phyloP scores from a whole-genome alignment of 169 alveolate genomes.

The Eimeria falciformis region DNA sequence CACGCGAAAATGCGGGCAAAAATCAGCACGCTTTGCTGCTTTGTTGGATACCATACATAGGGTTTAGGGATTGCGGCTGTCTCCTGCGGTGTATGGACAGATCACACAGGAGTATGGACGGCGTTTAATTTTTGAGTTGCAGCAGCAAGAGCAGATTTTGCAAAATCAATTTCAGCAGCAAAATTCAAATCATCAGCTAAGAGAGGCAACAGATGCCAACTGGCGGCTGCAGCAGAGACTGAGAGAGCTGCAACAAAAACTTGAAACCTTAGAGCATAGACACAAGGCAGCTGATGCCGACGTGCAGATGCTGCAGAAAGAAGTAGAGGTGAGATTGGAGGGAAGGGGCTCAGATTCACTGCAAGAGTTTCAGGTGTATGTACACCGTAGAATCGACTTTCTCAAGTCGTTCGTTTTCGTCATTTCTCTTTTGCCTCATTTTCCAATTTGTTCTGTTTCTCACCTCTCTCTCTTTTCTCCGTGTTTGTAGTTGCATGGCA shows the following conservation, averaged over 20 bases:
- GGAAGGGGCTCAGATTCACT: too few species aligned
- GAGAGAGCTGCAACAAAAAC: conserved; percentile 30
- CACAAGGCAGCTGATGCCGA: neutral
- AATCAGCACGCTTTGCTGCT: neutral
- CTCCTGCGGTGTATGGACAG: neutral
- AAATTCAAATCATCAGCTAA: neutral
- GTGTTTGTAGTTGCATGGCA: too few species aligned
- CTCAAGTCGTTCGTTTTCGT: too few species aligned
- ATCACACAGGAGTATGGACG: conserved; percentile 44
- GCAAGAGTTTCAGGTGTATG: too few species aligned
- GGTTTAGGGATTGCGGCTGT: neutral
- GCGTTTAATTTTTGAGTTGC: conserved; percentile 50
- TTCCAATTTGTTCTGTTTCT: too few species aligned
- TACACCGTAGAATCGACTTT: too few species aligned
- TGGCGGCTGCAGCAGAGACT: conserved; percentile 28
- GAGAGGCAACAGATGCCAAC: neutral
- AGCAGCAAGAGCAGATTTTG: conserved; percentile 43
- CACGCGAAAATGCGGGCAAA: neutral
- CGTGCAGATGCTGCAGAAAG: neutral
- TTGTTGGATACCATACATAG: neutral
- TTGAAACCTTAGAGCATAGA: neutral
- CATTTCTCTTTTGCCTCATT: too few species aligned
- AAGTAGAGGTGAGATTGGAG: neutral
- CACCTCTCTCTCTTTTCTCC: too few species aligned
- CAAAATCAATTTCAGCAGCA: conserved; percentile 48